Base-by-base conservation (phyloP, 2,329 filamentous ascomycete genomes). In the Sporothrix pallida region DNA sequence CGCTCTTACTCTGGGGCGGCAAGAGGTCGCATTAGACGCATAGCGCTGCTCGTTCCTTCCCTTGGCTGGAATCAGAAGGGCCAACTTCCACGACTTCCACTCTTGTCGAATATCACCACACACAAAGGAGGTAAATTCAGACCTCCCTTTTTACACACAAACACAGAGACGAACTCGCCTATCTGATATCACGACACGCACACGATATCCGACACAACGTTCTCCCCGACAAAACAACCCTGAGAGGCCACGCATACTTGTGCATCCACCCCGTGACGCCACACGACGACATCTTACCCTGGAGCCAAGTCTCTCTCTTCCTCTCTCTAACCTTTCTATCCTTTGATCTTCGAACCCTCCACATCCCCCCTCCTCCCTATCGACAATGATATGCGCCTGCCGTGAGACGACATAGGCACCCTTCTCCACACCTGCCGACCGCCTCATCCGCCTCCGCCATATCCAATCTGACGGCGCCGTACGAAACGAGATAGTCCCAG, bases 301-400 rank as follows among this genome's bases (percentile, higher is more conserved):
- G 62, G 42, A 12, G 42, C 62, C 56, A 20, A 67, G 62, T 20
- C 15, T 31, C 20, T 23, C 26, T 26, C 15, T 20, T n/a, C 37
- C 2, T 12, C 12, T 44, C 62, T 48, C 26, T 13, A 42, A 13
- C 15, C 44, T 3, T 26, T 13, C 12, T n/a, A 48, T 7, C 17
- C 13, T 63, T 20, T 31, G n/a, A 15, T 26, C 8, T 23, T 23
- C 4, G n/a, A 37, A 10, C 10, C 10, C 4, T 26, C 13, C n/a
- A 12, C 37, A 8, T 26, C 4, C 10, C 15, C 8, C n/a, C 46
- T 31, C 31, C 9, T n/a, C 23, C 23, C 2, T 7, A 3, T 52
- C 7, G 65, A 46, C 46, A 44, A 23, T 63, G 71, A 69, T 5
- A 72, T 72, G 71, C 48, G n/a, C 58, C 46, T 63, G 48, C 26